Evolutionary conservation across 345 rosid species (phyloP).

Genomic region (Salix dunnii): DNA sequence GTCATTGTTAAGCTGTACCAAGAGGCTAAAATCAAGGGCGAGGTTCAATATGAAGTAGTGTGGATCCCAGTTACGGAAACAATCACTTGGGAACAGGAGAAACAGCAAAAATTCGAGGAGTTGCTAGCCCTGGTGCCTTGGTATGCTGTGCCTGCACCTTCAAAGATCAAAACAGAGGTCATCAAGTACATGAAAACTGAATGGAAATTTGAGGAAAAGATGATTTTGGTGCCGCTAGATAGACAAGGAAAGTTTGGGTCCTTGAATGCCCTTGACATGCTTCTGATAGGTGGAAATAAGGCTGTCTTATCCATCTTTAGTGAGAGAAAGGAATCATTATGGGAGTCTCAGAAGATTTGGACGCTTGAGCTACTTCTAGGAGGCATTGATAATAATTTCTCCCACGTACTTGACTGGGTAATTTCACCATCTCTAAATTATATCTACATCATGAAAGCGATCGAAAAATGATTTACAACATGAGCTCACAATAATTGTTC

Average conservation of each 20-base stretch:
- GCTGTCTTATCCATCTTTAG: conserved; percentile 28
- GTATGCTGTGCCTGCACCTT: conserved; percentile 32
- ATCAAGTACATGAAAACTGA: conserved; percentile 32
- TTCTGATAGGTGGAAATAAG: conserved; percentile 30
- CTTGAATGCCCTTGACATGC: conserved; percentile 30
- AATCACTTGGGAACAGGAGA: conserved; percentile 20
- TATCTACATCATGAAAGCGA: no score
- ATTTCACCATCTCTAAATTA: neutral
- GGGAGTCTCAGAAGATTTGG: conserved; percentile 33
- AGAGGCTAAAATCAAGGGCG: conserved; percentile 5
- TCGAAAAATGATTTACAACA: no score
- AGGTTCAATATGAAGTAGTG: conserved; percentile 28
- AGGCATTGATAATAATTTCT: conserved; percentile 22
- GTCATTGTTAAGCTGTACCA: conserved; percentile 25
- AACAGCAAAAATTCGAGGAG: conserved; percentile 21
- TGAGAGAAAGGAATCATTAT: conserved; percentile 23
- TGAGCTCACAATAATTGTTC: no score
- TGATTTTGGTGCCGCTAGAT: conserved; percentile 32
- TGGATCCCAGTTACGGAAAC: conserved; percentile 50
- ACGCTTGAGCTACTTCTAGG: conserved; percentile 29
- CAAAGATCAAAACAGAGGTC: conserved; percentile 26
- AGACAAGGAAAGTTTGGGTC: conserved; percentile 24
- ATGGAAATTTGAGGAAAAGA: conserved; percentile 26
- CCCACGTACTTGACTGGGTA: conserved; percentile 24
- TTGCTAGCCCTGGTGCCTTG: conserved; percentile 29